Evolutionary conservation across 1,284 basidiomycete genomes (phyloP).

Genomic region (Cutaneotrichosporon arboriforme): DNA sequence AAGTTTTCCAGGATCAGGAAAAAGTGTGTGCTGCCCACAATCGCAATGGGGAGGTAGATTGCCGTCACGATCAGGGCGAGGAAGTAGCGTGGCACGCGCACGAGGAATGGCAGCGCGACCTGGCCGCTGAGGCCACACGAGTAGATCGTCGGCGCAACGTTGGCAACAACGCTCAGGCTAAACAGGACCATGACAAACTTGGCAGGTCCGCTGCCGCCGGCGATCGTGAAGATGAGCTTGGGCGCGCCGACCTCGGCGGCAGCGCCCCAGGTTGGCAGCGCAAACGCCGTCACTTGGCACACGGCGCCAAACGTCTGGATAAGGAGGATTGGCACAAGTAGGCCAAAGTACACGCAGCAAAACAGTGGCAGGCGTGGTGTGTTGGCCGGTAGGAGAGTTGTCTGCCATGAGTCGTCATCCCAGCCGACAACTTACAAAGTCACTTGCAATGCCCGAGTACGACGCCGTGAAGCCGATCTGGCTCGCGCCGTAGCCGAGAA

Average conservation of each 20-base stretch:
- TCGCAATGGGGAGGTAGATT: slow-evolving; percentile 54
- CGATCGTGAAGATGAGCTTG: slow-evolving; percentile 69
- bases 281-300: slow-evolving; percentile 50
- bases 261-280: slow-evolving; percentile 63
- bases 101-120: slow-evolving; percentile 61
- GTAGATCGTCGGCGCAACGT: slow-evolving; percentile 77
- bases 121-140: slow-evolving; percentile 77
- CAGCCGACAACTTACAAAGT: slow-evolving; percentile 32
- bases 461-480: slow-evolving; percentile 44
- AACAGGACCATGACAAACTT: slow-evolving; percentile 71
- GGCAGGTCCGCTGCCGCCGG: slow-evolving; percentile 58
- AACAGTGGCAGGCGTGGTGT: slow-evolving; percentile 54
- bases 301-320: slow-evolving; percentile 69
- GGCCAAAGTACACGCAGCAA: slow-evolving; percentile 65
- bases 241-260: slow-evolving; percentile 60
- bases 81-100: slow-evolving; percentile 70
- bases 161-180: slow-evolving; percentile 63
- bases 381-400: slow-evolving; percentile 45
- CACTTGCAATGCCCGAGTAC: slow-evolving; percentile 39
- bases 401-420: slow-evolving; percentile 48
- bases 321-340: slow-evolving; percentile 62
- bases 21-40: slow-evolving; percentile 37
- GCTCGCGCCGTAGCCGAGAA: slow-evolving; percentile 40
- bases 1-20: slow-evolving; percentile 43
- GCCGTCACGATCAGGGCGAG: slow-evolving; percentile 76